Percentiles rank a stretch among this genome's conserved stretches.
Conservation (phyloP, 371 early-diverging fungal species). For the Mucor plumbeus region DNA sequence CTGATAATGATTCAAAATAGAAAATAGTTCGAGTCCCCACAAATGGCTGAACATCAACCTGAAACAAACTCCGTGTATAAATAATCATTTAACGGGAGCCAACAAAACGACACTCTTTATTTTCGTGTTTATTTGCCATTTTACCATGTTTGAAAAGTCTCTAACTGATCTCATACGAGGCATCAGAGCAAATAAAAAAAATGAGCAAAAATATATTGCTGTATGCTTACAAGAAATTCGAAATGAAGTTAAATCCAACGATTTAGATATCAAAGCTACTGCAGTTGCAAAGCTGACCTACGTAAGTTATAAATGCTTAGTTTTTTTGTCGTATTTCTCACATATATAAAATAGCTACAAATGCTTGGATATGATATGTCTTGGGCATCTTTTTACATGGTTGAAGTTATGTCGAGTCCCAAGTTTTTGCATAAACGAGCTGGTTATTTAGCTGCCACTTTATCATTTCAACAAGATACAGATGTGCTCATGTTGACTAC, state of each 20-base stretch:
- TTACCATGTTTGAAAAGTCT: slow-evolving; percentile 80
- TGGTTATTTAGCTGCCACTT: slow-evolving; percentile 92
- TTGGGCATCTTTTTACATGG: slow-evolving; percentile 95
- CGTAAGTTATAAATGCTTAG: slow-evolving; percentile 46
- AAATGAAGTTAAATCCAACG: slow-evolving; percentile 84
- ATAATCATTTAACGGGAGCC: too few relatives aligned
- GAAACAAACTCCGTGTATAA: too few relatives aligned
- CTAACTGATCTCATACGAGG: slow-evolving; percentile 92
- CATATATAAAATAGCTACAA: slow-evolving; percentile 70
- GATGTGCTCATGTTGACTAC: slow-evolving; percentile 96
- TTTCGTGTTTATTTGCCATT: slow-evolving; percentile 2
- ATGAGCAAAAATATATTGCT: slow-evolving; percentile 86
- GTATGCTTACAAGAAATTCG: slow-evolving; percentile 87
- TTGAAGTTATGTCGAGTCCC: slow-evolving; percentile 96
- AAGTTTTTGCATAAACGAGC: slow-evolving; percentile 85
- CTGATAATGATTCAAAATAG: too few relatives aligned
- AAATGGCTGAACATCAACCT: too few relatives aligned
- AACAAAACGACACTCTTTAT: too few relatives aligned
- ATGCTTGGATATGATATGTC: slow-evolving; percentile 97
- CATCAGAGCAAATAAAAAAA: slow-evolving; percentile 91
- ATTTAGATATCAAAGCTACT: slow-evolving; percentile 81
- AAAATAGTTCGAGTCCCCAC: too few relatives aligned
- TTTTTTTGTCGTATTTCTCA: neutral
- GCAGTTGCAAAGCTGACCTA: slow-evolving; percentile 91
- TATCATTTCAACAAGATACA: slow-evolving; percentile 91